Conservation (phyloP, 768 basidiomycete species). For the Tylopilus rubrobrunneus region DNA sequence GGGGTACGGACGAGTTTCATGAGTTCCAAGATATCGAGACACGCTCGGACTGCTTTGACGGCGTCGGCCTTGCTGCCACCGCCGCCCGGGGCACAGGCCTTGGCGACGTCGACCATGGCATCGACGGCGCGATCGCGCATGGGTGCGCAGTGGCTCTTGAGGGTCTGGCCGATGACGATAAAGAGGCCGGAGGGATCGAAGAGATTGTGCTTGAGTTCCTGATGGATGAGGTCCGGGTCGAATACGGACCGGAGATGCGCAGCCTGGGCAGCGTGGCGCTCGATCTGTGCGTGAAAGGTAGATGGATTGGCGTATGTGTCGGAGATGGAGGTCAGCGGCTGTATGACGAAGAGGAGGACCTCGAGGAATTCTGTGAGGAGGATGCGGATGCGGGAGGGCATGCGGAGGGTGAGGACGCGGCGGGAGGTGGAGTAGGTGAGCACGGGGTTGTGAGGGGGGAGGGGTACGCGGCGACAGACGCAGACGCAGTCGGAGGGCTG, state of each 20-base stretch:
- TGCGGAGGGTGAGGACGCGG: slow-evolving; percentile 54
- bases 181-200: slow-evolving; percentile 82
- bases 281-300: slow-evolving; percentile 55
- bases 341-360: slow-evolving; percentile 80
- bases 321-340: slow-evolving; percentile 64
- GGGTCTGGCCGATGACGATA: slow-evolving; percentile 68
- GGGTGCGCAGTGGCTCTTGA: slow-evolving; percentile 90
- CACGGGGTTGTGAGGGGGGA: slow-evolving; percentile 39
- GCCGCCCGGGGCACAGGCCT: slow-evolving; percentile 51
- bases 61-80: slow-evolving; percentile 58
- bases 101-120: slow-evolving; percentile 72
- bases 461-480: slow-evolving; percentile 45
- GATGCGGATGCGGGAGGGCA: slow-evolving; percentile 66
- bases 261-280: slow-evolving; percentile 61
- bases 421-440: slow-evolving; percentile 42
- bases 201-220: slow-evolving; percentile 71
- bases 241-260: slow-evolving; percentile 69
- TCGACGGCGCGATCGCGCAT: slow-evolving; percentile 86
- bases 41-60: slow-evolving; percentile 71
- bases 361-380: slow-evolving; percentile 76
- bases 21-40: slow-evolving; percentile 87
- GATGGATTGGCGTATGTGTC: slow-evolving; percentile 59
- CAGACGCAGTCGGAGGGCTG: slow-evolving; percentile 55
- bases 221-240: slow-evolving; percentile 78
- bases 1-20: slow-evolving; percentile 82